These are phyloP conservation scores for Sarocladium oryzae DNA, from an alignment of 2,329 filamentous ascomycete species.

Conservation along the genomic window DNA sequence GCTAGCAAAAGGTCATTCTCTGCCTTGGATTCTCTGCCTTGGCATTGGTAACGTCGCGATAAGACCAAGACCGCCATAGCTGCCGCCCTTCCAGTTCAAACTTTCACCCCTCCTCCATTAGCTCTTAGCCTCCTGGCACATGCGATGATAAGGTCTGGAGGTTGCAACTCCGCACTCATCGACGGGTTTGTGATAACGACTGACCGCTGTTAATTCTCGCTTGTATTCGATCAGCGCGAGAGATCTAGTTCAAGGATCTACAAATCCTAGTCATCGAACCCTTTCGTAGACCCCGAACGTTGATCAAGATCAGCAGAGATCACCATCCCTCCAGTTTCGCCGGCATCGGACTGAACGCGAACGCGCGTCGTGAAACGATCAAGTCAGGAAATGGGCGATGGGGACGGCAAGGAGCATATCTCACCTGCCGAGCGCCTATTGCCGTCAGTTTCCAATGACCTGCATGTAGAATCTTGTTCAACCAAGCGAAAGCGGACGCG, in stretches of 20 bases:
- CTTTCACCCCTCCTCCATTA: slow-evolving; percentile 2
- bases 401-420: too few species aligned
- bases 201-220: neutral
- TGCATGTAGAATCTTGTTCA: too few species aligned
- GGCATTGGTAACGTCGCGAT: neutral
- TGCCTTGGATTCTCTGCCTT: too few species aligned
- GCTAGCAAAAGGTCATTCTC: neutral
- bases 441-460: too few species aligned
- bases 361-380: too few species aligned
- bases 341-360: too few species aligned
- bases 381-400: too few species aligned
- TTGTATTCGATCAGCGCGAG: neutral
- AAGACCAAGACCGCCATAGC: neutral
- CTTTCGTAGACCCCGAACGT: too few species aligned
- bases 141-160: neutral
- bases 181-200: neutral
- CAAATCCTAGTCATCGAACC: neutral
- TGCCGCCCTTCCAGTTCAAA: neutral
- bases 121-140: neutral
- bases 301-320: neutral
- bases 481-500: too few species aligned
- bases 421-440: too few species aligned
- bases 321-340: neutral
- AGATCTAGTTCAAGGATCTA: neutral
- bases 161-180: too few species aligned